A percentile compares a stretch with the other conserved stretches of the same genome.
These are phyloP conservation scores for Neurospora sublineolata DNA, from an alignment of 495 filamentous ascomycete genomes.

Conservation along the genomic window DNA sequence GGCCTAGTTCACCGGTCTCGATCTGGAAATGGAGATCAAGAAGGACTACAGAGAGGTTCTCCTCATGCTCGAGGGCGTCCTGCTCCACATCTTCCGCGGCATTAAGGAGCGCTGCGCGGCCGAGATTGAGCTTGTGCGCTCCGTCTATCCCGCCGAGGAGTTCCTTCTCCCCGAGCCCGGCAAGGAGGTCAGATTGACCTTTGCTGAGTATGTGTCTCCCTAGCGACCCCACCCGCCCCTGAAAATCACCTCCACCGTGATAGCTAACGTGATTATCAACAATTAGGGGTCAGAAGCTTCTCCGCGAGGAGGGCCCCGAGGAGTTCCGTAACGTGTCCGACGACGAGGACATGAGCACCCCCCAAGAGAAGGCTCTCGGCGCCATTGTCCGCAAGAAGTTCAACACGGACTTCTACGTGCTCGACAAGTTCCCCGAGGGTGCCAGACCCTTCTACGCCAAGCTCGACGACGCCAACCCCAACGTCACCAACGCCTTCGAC, in stretches of 20 bases:
- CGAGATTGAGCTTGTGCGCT: constrained; percentile 58
- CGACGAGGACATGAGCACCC: constrained; percentile 70
- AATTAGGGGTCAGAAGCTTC: constrained; percentile 51
- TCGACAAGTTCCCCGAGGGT: constrained; percentile 81
- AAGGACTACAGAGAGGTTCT: constrained; percentile 82
- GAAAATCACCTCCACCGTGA: background rate
- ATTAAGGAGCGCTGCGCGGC: constrained; percentile 56
- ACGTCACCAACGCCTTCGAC: constrained; percentile 75
- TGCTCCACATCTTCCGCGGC: constrained; percentile 79
- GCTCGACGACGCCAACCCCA: constrained; percentile 54
- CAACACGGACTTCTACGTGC: constrained; percentile 81
- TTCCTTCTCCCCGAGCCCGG: constrained; percentile 47
- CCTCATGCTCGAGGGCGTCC: constrained; percentile 66
- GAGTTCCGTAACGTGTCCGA: constrained; percentile 54
- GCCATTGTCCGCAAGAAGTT: constrained; percentile 73
- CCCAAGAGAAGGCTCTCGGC: constrained; percentile 85
- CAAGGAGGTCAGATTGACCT: constrained; percentile 63
- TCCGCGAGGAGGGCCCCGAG: constrained; percentile 69
- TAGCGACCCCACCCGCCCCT: background rate
- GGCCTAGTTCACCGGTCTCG: constrained; percentile 69
- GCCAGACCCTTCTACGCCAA: constrained; percentile 88
- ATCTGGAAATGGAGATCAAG: constrained; percentile 94
- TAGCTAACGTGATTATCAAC: background rate
- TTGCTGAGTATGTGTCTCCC: constrained; percentile 44
- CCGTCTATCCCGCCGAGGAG: constrained; percentile 47